Evolutionary conservation across 129 eudicot species (phyloP), one percentile per base, ranked within the genome.

Genomic region (Deinandra increscens): DNA sequence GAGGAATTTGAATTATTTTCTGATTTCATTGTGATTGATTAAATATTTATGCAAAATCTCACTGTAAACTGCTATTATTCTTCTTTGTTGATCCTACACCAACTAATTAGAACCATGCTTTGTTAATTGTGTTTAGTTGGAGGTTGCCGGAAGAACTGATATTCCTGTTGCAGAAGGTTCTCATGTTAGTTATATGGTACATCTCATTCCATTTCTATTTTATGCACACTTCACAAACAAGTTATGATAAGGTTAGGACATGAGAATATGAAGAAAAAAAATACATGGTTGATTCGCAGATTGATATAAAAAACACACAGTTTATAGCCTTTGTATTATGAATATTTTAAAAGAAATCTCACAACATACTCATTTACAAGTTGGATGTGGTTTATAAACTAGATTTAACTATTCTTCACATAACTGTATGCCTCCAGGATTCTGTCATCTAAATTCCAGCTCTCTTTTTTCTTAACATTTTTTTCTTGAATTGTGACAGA

Each of bases 111-210:
- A 26, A 3, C 31, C 31, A 26, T 26, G 31, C 31, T 12, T 42
- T 37, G 58, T 60, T 38, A 10, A 29, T 60, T 69, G 3, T 77
- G 11, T 72, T 43, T 80, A 94, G 99, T 72, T 94, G 81, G 99
- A 94, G 79, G 67, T 94, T 74, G 99, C 99, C 56, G 97, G 86
- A 62, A 80, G 99, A 76, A 80, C 89, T 22, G 99, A 94, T 78
- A 94, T 94, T 20, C 99, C 97, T 36, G 99, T 94, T 34, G 99
- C 97, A 14, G 99, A 94, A 84, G 99, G 99, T 66, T 94, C 99
- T 75, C 97, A 89, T 77, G 95, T 87, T 70, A 89, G 97, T 23
- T 83, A 89, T 78, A 82, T 87, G 78, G 97, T 94, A 87, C 75
- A 10, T 41, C 23, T 44, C 18, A 46, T 59, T 66, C 9, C 10